These are phyloP conservation scores for Phytophthora tubulina DNA, from an alignment of 352 stramenopile genomes.

Conservation along the genomic window DNA sequence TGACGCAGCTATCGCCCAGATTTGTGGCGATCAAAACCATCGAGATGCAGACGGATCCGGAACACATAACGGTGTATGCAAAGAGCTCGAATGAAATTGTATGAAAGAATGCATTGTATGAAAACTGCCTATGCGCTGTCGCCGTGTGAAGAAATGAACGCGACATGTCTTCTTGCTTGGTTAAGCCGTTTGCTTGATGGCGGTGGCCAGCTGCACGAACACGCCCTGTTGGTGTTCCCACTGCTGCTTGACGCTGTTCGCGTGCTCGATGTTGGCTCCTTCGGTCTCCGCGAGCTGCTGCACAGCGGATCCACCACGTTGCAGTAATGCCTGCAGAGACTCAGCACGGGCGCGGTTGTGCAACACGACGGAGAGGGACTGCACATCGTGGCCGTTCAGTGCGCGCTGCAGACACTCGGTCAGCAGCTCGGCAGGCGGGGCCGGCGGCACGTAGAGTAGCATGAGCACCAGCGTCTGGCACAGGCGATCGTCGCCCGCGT, in stretches of 20 bases:
- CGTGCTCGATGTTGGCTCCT: conserved; percentile 36
- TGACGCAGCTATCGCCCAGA: conserved; percentile 48
- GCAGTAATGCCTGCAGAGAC: conserved; percentile 77
- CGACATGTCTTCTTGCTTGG: conserved; percentile 13
- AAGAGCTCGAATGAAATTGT: neutral
- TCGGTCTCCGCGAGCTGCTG: conserved; percentile 52
- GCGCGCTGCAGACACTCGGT: conserved; percentile 70
- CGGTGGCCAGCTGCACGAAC: conserved; percentile 81
- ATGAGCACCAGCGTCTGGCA: conserved; percentile 86
- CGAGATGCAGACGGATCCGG: too few species aligned
- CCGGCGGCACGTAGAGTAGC: conserved; percentile 83
- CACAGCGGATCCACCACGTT: conserved; percentile 67
- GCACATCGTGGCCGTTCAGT: conserved; percentile 61
- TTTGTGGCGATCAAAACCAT: conserved; percentile 6
- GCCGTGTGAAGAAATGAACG: conserved; percentile 25
- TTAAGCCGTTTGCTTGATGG: conserved; percentile 77
- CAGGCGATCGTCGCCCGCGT: conserved; percentile 64
- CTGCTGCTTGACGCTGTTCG: conserved; percentile 53
- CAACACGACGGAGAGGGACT: conserved; percentile 72
- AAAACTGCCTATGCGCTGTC: conserved; percentile 16
- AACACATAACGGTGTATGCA: too few species aligned
- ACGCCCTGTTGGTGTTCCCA: conserved; percentile 73
- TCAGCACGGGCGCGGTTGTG: conserved; percentile 81
- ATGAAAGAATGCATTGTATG: conserved; percentile 36
- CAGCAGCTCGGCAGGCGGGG: conserved; percentile 70